Percentiles rank a stretch among this genome's conserved stretches.
Conservation (phyloP, 108 stramenopile genomes). For the Schizochytrium sp. region DNA sequence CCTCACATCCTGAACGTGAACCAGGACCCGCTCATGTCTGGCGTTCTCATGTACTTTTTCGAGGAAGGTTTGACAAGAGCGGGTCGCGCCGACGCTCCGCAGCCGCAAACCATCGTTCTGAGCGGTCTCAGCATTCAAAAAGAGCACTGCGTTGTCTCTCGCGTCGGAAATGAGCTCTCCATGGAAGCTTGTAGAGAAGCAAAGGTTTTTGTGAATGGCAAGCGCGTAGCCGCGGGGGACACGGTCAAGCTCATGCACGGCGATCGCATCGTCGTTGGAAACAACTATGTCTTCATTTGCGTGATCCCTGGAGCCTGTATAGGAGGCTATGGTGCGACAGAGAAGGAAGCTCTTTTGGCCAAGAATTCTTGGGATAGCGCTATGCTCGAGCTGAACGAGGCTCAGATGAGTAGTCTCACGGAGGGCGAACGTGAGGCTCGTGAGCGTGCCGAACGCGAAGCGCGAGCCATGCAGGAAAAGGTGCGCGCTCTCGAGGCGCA, state of each 20-base stretch:
- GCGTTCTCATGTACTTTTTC: constrained; percentile 21
- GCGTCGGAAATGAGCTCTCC: background rate
- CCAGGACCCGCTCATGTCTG: constrained; percentile 22
- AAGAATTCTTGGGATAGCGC: background rate
- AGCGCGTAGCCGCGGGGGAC: background rate
- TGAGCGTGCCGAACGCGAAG: background rate
- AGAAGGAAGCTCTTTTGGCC: background rate
- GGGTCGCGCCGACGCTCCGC: constrained; percentile 12
- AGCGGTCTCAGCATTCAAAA: constrained; percentile 1
- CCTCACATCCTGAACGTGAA: constrained; percentile 28
- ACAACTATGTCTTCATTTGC: constrained; percentile 31
- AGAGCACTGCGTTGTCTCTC: background rate
- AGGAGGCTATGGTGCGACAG: background rate
- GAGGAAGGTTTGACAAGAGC: background rate
- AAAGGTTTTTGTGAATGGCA: constrained; percentile 22
- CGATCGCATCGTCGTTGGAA: constrained; percentile 29
- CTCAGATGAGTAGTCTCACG: background rate
- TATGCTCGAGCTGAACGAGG: constrained; percentile 24
- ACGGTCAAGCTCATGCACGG: background rate
- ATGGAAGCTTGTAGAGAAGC: background rate
- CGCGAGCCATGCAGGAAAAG: constrained; percentile 2
- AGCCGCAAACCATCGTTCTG: background rate
- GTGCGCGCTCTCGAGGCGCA: constrained; percentile 4
- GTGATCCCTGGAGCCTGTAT: background rate
- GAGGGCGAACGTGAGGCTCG: background rate